These are phyloP conservation scores for Neurospora tetrasperma DNA, from an alignment of 495 filamentous ascomycete species.

Conservation along the genomic window DNA sequence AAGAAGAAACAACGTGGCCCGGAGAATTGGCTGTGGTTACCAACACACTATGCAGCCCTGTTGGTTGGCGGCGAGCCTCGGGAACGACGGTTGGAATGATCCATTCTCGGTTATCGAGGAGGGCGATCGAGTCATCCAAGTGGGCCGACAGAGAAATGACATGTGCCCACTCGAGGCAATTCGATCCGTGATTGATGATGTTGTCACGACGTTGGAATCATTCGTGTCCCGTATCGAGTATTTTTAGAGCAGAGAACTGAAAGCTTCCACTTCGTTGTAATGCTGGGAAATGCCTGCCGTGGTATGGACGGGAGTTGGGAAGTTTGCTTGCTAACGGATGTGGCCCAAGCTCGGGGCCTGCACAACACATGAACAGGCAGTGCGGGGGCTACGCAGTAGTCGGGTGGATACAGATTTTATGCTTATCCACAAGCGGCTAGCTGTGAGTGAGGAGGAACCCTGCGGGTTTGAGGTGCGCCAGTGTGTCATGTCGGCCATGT, in stretches of 20 bases:
- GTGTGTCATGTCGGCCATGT: neutral
- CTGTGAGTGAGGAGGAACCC: neutral
- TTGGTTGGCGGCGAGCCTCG: neutral
- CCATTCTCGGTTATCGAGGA: neutral
- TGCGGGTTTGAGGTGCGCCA: neutral
- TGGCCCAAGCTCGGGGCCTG: neutral
- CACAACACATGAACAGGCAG: neutral
- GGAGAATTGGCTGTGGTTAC: neutral
- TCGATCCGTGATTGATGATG: neutral
- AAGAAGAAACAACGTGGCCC: neutral
- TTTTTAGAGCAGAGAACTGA: neutral
- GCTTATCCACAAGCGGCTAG: neutral
- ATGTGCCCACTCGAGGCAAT: neutral
- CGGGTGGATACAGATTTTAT: neutral
- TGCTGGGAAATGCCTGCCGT: neutral
- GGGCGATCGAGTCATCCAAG: neutral
- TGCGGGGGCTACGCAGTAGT: neutral
- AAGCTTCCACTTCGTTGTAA: neutral
- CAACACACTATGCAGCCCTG: neutral
- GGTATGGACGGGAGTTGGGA: too few relatives aligned
- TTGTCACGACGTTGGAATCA: neutral
- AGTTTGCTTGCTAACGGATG: neutral
- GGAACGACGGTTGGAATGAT: neutral
- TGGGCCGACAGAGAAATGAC: neutral
- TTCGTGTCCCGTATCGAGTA: neutral